Percentiles rank a stretch among this genome's conserved stretches.
Conservation (phyloP, 306 rosid genomes). For the Erythrophleum fordii region DNA sequence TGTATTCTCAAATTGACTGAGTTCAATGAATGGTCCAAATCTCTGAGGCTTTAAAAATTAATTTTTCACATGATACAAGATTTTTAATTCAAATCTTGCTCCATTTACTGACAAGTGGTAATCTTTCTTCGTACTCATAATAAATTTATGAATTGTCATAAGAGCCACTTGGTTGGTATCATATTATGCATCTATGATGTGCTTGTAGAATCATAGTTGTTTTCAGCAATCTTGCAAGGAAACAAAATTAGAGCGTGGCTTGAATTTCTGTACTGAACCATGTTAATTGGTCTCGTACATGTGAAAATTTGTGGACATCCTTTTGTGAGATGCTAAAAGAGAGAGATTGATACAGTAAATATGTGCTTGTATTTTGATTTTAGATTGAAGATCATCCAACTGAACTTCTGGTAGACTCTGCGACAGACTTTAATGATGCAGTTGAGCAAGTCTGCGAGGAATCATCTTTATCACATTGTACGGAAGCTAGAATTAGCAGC, state of each 20-base stretch:
- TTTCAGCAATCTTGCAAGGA: not conserved
- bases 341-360: not conserved
- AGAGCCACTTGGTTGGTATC: not conserved
- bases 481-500: slow-evolving; percentile 48
- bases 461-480: slow-evolving; percentile 43
- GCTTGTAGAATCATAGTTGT: slow-evolving; percentile 1
- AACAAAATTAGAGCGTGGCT: not conserved
- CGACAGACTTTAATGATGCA: slow-evolving; percentile 42
- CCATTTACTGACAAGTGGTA: not conserved
- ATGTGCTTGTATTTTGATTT: slow-evolving; percentile 11
- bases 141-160: not conserved
- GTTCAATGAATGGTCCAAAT: not conserved
- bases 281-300: not conserved
- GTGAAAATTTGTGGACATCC: not conserved
- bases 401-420: slow-evolving; percentile 46
- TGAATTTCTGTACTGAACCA: slow-evolving; percentile 1
- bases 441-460: slow-evolving; percentile 49
- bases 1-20: not conserved
- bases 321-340: not conserved
- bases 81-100: not conserved
- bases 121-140: not conserved
- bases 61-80: not conserved
- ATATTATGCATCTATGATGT: not conserved
- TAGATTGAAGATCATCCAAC: slow-evolving; percentile 30
- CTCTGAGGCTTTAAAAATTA: not conserved